phyloP scores from a whole-genome alignment of 139 green algal species.

The Chlorella sp. region DNA sequence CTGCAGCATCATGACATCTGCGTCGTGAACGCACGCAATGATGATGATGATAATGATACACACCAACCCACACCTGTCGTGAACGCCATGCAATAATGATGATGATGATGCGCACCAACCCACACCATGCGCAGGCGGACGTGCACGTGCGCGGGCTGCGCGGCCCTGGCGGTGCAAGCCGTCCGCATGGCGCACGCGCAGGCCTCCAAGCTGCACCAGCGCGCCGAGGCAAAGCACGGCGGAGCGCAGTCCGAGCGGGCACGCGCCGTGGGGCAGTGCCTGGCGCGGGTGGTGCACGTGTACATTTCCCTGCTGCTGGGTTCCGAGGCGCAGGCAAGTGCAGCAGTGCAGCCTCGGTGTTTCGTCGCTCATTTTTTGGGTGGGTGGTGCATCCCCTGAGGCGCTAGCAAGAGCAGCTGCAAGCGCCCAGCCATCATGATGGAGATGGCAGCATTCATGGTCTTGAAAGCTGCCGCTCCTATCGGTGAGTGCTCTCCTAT shows the following conservation, averaged over 20 bases:
- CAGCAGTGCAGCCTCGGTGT: too few relatives aligned
- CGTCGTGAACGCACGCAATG: too few relatives aligned
- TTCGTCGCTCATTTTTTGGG: too few relatives aligned
- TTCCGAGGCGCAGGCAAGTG: conserved; percentile 43
- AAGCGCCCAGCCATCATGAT: too few relatives aligned
- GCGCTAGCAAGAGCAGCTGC: too few relatives aligned
- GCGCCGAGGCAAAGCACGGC: conserved; percentile 31
- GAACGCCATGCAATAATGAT: too few relatives aligned
- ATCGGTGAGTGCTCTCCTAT: neutral
- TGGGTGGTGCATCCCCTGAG: too few relatives aligned
- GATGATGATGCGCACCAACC: too few relatives aligned
- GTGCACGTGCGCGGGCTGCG: conserved; percentile 62
- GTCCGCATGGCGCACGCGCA: conserved; percentile 55
- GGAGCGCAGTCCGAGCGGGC: conserved; percentile 18
- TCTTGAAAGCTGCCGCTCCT: too few relatives aligned
- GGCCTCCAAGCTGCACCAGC: conserved; percentile 39
- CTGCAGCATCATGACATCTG: too few relatives aligned
- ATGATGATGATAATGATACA: too few relatives aligned
- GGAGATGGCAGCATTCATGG: too few relatives aligned
- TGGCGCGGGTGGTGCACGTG: conserved; percentile 51
- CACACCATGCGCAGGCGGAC: conserved; percentile 20
- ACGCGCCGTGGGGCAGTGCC: conserved; percentile 30
- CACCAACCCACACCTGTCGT: neutral
- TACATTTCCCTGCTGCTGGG: conserved; percentile 61
- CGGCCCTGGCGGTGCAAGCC: conserved; percentile 46